Conservation (phyloP, 1,139 yeast genomes). For the Scheffersomyces insectosa region DNA sequence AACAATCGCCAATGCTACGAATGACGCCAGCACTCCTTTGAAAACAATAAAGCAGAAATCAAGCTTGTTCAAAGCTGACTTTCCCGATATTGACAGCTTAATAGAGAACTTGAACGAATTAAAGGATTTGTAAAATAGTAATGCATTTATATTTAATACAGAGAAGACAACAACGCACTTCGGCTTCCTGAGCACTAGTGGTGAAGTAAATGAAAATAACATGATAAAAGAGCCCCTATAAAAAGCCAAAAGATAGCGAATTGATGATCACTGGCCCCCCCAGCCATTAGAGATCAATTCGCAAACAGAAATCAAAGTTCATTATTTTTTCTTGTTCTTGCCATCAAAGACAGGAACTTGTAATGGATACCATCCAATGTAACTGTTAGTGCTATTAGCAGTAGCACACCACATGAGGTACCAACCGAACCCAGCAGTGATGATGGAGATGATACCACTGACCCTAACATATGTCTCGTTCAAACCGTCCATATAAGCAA, state of each 20-base stretch:
- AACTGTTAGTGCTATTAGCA: too few relatives aligned
- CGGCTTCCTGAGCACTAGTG: not conserved
- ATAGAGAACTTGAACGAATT: slow-evolving; percentile 41
- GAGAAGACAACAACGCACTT: not conserved
- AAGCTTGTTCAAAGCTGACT: slow-evolving; percentile 46
- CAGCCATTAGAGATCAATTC: not conserved
- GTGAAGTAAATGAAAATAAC: not conserved
- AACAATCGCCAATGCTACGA: slow-evolving; percentile 18
- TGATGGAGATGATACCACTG: slow-evolving; percentile 45
- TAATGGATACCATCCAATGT: too few relatives aligned
- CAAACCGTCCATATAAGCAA: slow-evolving; percentile 35
- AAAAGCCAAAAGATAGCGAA: not conserved
- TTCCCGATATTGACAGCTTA: slow-evolving; percentile 44
- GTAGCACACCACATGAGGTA: not conserved
- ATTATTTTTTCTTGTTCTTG: too few relatives aligned
- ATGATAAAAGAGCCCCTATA: not conserved
- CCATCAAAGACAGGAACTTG: too few relatives aligned
- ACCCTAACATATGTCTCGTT: slow-evolving; percentile 34
- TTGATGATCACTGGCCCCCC: not conserved
- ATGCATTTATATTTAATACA: not conserved
- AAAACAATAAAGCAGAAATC: slow-evolving; percentile 55
- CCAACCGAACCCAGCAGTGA: slow-evolving; percentile 25
- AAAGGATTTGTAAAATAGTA: slow-evolving; percentile 15
- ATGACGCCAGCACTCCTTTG: slow-evolving; percentile 9
- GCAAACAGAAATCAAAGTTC: too few relatives aligned